phyloP scores from a whole-genome alignment of 2,329 filamentous ascomycete genomes.

The Cryphonectria naterciae region DNA sequence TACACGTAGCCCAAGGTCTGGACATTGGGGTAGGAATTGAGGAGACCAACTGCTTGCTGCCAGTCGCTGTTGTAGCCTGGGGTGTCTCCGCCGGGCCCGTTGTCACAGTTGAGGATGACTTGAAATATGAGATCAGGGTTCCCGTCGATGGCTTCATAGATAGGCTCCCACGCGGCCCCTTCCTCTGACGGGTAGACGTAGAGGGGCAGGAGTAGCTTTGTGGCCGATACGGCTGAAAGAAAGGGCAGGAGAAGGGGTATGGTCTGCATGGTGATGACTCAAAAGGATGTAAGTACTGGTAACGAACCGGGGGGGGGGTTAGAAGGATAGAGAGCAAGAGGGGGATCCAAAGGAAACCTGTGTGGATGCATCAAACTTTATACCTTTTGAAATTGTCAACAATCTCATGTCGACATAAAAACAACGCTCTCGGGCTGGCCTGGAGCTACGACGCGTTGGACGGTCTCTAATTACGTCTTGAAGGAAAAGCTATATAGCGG shows the following conservation, averaged over 20 bases:
- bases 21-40: conserved; percentile 19
- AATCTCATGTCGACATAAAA: not conserved
- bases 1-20: conserved; percentile 23
- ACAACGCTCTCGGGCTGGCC: not conserved
- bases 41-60: conserved; percentile 5
- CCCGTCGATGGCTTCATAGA: conserved; percentile 14
- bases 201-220: conserved; percentile 16
- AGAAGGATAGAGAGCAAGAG: not conserved
- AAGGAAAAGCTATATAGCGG: not conserved
- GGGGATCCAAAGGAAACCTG: not conserved
- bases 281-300: too few relatives aligned
- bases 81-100: conserved; percentile 18
- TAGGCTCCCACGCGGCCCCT: not conserved
- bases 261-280: not conserved
- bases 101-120: conserved; percentile 25
- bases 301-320: not conserved
- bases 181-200: conserved; percentile 18
- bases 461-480: not conserved
- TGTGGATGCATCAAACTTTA: not conserved
- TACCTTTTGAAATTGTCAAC: not conserved
- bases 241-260: not conserved
- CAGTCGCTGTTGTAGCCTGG: conserved; percentile 22
- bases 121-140: conserved; percentile 20
- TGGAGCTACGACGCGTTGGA: too few relatives aligned
- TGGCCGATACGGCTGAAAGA: conserved; percentile 5